These are phyloP conservation scores for Orbilia blumenaviensis DNA, from an alignment of 2,329 filamentous ascomycete species.

Conservation along the genomic window DNA sequence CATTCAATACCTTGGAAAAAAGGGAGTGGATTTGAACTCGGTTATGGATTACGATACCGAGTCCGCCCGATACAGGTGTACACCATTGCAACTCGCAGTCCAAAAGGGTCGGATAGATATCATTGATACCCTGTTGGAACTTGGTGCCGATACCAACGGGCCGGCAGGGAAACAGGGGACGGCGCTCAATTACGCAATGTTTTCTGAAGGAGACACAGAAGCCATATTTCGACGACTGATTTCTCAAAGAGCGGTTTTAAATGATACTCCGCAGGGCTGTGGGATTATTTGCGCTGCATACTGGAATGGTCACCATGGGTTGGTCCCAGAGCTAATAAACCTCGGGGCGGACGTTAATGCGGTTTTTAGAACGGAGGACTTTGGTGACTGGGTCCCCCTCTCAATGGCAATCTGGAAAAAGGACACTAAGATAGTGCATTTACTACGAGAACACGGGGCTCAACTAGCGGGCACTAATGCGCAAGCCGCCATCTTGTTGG, in stretches of 20 bases:
- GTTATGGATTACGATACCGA: neutral
- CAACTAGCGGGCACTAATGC: neutral
- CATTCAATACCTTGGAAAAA: neutral
- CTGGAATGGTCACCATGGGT: neutral
- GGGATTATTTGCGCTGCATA: constrained; percentile 13
- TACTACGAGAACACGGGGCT: constrained; percentile 22
- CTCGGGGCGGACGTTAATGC: constrained; percentile 34
- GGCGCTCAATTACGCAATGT: constrained; percentile 9
- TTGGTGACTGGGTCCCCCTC: constrained; percentile 25
- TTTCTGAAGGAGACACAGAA: neutral
- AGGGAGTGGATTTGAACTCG: constrained; percentile 11
- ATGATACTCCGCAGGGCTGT: neutral
- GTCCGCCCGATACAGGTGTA: too few species aligned
- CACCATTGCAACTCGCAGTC: constrained; percentile 19
- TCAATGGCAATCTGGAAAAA: constrained; percentile 9
- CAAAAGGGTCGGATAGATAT: neutral
- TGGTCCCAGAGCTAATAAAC: constrained; percentile 13
- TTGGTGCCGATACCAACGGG: constrained; percentile 18
- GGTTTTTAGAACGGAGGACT: too few species aligned
- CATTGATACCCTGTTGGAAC: neutral
- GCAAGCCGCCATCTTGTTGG: neutral
- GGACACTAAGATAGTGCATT: neutral
- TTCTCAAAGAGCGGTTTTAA: neutral
- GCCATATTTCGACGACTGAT: neutral
- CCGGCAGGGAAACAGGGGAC: neutral